Evolutionary conservation across 306 rosid genomes (phyloP), one percentile per base, ranked within the genome.

Genomic region (Amphicarpaea edgeworthii): DNA sequence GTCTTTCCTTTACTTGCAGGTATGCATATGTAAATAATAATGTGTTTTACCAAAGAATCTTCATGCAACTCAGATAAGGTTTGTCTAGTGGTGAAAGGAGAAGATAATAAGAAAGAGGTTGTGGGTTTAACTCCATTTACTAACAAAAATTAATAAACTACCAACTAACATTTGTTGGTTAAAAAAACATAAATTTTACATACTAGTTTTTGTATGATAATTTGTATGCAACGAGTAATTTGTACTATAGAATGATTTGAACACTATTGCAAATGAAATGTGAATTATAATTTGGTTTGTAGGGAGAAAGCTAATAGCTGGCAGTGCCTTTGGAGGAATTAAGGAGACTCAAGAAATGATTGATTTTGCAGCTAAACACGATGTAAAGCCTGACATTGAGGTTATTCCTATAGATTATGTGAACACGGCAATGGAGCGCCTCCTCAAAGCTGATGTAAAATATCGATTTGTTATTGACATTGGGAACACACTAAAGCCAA

Each of bases 251-350:
- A 46, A 46, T 46, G 34, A 57, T 40, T 38, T 62, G 21, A 38
- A 5, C 45, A 32, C 64, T 40, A 3, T 9, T 8, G 45, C 45
- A 40, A 40, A 1, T 2, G 12, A 40, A 40, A 38, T 0, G 12
- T 40, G 45, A 40, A 40, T 40, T 1, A 40, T 12, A 40, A 40
- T 24, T 57, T 28, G 51, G 11, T 38, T 71, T n/a, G 77, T 71
- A 81, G 87, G 84, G 46, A 79, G 88, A 64, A 87, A 84, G 73
- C n/a, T 74, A 11, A 6, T 87, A 15, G 86, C 76, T 4, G 88
- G 88, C 10, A 86, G 86, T 64, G n/a, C 37, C 77, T 67, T 72
- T 68, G 90, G 90, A 54, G 88, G 90, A 17, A 75, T 84, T 70
- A 87, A 50, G 24, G 57, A 50, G 24, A 50, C 57, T 1, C 57